Base-by-base conservation (phyloP, 805 yeast species). In the Teunomyces cretensis region DNA sequence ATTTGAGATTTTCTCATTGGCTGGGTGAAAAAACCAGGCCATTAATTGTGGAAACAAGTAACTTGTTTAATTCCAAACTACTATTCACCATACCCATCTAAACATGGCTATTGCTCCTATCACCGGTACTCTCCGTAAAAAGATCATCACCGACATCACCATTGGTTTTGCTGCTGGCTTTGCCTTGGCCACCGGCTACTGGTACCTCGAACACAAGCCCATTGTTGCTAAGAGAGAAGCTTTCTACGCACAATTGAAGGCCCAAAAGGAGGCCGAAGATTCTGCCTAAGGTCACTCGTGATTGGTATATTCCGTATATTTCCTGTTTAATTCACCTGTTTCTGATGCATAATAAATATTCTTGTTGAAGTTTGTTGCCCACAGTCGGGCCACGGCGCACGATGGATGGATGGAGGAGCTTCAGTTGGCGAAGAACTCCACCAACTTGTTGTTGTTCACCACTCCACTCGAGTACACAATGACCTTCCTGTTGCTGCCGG, bases 181-280 rank as follows among this genome's bases (percentile, higher is more conserved):
- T 48, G 79, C 67, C 32, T 54, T 70, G 56, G 78, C 82, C 61
- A 90, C 84, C 50, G 73, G 77, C 53, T 79, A 76, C 71, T 90
- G 92, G 94, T 86, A 96, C 88, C 81, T 83, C 79, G 87, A 72
- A 58, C 97, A 91, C 85, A 83, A 79, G 75, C 79, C 83, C 30
- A 56, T 75, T 49, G 86, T 88, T 46, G 77, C 76, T 55, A 77
- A 73, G 61, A 87, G 97, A 80, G 97, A 91, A 68, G 83, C 80
- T 47, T 89, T 81, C 81, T 91, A 91, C 72, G 81, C 84, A 51
- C 75, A 82, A 58, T 73, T 86, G 66, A 92, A 90, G 57, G 83
- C 83, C 64, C 76, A 83, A 72, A 85, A 86, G 77, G 78, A 77
- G 56, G 74, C 77, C 49, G 84, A 80, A 63, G 82, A 78, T 45